Base-by-base conservation (phyloP, 371 early-diverging fungal genomes). In the Chytridium lagenaria region DNA sequence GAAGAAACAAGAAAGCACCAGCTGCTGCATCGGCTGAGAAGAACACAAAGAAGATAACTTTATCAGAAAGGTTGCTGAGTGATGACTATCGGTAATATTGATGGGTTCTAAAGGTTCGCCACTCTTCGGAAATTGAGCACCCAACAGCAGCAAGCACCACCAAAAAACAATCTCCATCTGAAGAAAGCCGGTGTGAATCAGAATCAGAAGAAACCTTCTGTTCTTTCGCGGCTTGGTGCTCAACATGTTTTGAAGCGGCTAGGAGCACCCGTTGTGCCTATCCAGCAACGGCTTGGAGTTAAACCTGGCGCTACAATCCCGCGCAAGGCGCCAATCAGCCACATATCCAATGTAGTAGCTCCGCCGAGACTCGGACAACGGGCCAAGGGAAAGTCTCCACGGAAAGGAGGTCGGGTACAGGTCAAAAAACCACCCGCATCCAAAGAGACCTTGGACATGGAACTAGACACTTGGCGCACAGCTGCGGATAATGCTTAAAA, bases 191-290 rank as follows among this genome's bases (percentile, higher is more conserved):
- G 26, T 23, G 23, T 7, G 16, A 52, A 26, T 23, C 7, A 23
- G 16, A 52, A n/a, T 26, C 36, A 31, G 12, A 26, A 33, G 34
- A 61, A 31, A 23, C 3, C 30, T 16, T 61, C 61, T 7, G 37
- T 61, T 10, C 15, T 37, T 16, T 33, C 30, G 2, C 7, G 61
- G 12, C 61, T 61, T 7, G 61, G 61, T 2, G 61, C 61, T 15
- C 10, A 28, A 61, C 30, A 61, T 61, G 37, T 61, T 23, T 61
- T 61, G 61, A 61, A 61, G 23, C 3, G 61, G 23, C 36, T 61
- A 15, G 61, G 61, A 34, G 61, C 31, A 2, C 61, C 61, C 16
- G 36, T 33, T 7, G 61, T 61, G 3, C 61, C 61, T 2, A 61
- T 61, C 37, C 61, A 61, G 15, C 61, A 61, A 37, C 30, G 61